Evolutionary conservation across 495 filamentous ascomycete species (phyloP), one percentile per base, ranked within the genome.

Genomic region (Penicillium diatomitis): DNA sequence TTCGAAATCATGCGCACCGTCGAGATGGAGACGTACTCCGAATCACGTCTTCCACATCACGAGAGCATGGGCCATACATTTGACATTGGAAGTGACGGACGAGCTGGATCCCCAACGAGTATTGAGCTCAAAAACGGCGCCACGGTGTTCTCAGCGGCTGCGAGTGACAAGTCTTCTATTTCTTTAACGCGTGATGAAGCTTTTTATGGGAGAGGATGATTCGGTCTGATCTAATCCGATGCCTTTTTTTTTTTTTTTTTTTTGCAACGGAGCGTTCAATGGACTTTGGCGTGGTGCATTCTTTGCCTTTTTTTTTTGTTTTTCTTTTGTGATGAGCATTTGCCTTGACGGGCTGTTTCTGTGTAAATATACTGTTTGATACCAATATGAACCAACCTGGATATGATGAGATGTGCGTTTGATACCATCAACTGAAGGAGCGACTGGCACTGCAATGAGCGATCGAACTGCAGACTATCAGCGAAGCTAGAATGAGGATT

Each of bases 21-120:
- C 2, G 67, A 70, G 44, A 62, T 70, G 60, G 62, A 69, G 41
- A 66, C 52, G 2, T 65, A 60, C 57, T 46, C 52, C 5, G 65
- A 68, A 36, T 47, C 57, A 1, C 44, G 57, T 32, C 43, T 49
- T n/a, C 46, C 44, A 3, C 53, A 50, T 32, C 46, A 62, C 33
- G 42, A 49, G 5, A 28, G 39, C 3, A 51, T 58, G 37, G 45
- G 47, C 10, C 53, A 51, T 10, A 37, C 6, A 9, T 53, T 51
- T n/a, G 41, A 49, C 35, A 48, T 59, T 27, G 44, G 48, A 2
- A 50, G 51, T 0, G 53, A 53, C 30, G 42, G 38, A 10, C 62
- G 60, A 2, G 47, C 54, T 31, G 20, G 49, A 27, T 58, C 58
- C 6, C 50, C 58, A 0, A 48, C 37, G 0, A 44, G 51, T 37